A percentile compares a stretch with the other conserved stretches of the same genome.
Evolutionary conservation across 306 rosid species (phyloP).

Genomic region (Rubus parviflorus): DNA sequence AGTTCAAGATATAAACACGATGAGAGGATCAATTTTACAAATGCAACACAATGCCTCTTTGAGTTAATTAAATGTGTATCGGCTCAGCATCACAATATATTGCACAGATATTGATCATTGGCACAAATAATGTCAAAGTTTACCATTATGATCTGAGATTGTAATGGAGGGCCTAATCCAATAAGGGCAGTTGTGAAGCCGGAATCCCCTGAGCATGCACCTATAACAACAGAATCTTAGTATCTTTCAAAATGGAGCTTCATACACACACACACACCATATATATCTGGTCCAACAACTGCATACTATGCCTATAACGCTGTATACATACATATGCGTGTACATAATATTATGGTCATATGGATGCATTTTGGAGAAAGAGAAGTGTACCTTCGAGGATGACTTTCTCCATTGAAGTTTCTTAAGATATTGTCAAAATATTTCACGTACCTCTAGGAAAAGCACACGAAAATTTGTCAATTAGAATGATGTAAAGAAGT

Average conservation of each 20-base stretch:
- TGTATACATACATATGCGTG: not conserved
- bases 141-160: slow-evolving; percentile 80
- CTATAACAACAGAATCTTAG: slow-evolving; percentile 36
- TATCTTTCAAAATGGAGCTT: not conserved
- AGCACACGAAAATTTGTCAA: slow-evolving; percentile 27
- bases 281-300: not conserved
- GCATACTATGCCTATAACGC: not conserved
- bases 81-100: not conserved
- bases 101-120: not conserved
- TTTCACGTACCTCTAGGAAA: slow-evolving; percentile 78
- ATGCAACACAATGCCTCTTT: not conserved
- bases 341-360: slow-evolving; percentile 1
- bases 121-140: slow-evolving; percentile 8
- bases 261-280: not conserved
- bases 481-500: slow-evolving; percentile 31
- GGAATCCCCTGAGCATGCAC: slow-evolving; percentile 94
- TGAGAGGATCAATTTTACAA: not conserved
- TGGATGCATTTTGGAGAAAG: slow-evolving; percentile 9
- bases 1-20: not conserved
- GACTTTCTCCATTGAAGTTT: slow-evolving; percentile 67
- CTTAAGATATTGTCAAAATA: slow-evolving; percentile 68
- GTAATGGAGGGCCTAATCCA: slow-evolving; percentile 90
- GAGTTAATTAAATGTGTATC: not conserved
- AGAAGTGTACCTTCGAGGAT: slow-evolving; percentile 61
- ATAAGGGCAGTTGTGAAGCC: slow-evolving; percentile 88